phyloP scores from a whole-genome alignment of 345 rosid species.

The Arabis alpina region DNA sequence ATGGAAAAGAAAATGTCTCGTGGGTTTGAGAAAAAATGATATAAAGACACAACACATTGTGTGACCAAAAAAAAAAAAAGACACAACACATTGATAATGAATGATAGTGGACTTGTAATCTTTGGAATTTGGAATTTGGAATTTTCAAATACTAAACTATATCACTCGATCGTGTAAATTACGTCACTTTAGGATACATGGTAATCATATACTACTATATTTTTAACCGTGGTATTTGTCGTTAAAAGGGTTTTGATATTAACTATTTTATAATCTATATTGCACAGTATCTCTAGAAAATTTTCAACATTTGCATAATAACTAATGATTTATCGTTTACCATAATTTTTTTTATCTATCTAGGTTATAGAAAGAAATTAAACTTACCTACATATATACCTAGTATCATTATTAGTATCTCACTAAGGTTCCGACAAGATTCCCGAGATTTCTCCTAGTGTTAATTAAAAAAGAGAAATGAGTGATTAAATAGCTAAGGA shows the following conservation, averaged over 20 bases:
- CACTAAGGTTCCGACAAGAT: conserved; percentile 9
- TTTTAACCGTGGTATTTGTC: not conserved
- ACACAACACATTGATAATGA: conserved; percentile 19
- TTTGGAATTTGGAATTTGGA: conserved; percentile 24
- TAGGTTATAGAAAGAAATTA: too few relatives aligned
- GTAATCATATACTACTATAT: conserved; percentile 6
- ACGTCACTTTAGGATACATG: conserved; percentile 19
- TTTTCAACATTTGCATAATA: not conserved
- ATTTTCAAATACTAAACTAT: not conserved
- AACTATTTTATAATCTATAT: not conserved
- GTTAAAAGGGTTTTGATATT: not conserved
- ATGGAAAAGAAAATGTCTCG: not conserved
- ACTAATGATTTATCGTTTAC: not conserved
- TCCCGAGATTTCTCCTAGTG: conserved; percentile 17
- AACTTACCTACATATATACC: too few relatives aligned
- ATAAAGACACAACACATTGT: conserved; percentile 19
- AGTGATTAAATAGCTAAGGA: too few relatives aligned
- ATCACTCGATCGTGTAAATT: conserved; percentile 32
- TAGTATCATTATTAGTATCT: too few relatives aligned
- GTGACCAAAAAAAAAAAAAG: too few relatives aligned
- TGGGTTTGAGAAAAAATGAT: conserved; percentile 21
- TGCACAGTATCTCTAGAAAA: not conserved
- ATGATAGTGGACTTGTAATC: conserved; percentile 29
- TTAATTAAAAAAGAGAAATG: too few relatives aligned
- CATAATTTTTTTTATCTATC: too few relatives aligned